Evolutionary conservation across 306 rosid species (phyloP).

Genomic region (Luffa aegyptiaca): DNA sequence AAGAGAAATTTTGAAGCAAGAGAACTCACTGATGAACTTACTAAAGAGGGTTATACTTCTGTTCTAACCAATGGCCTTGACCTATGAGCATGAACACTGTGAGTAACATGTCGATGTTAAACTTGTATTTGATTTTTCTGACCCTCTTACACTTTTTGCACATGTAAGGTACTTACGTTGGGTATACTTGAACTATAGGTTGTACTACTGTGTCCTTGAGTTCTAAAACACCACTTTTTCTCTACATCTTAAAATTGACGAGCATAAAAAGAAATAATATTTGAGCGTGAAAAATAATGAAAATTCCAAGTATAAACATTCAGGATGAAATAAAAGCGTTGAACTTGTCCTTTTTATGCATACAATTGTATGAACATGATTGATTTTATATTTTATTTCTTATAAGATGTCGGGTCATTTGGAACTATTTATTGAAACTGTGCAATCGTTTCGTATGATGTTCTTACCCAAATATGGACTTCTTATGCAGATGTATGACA

Average conservation of each 20-base stretch:
- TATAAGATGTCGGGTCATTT: neutral
- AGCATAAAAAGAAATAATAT: neutral
- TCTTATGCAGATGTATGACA: conserved; percentile 59
- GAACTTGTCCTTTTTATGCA: neutral
- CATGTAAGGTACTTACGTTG: neutral
- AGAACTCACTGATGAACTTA: neutral
- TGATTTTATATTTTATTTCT: neutral
- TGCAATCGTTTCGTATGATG: neutral
- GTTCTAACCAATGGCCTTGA: neutral
- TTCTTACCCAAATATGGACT: conserved; percentile 9
- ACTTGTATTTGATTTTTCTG: neutral
- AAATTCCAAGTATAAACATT: neutral
- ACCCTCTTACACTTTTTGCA: neutral
- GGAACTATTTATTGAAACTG: neutral
- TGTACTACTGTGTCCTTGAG: too few relatives aligned
- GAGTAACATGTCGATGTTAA: neutral
- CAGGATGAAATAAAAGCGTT: neutral
- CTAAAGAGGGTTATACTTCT: neutral
- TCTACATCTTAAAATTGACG: neutral
- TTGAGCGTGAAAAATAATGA: neutral
- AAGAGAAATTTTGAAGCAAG: neutral
- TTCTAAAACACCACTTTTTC: too few relatives aligned
- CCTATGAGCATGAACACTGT: neutral
- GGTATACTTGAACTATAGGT: neutral
- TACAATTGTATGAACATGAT: neutral